A percentile compares a stretch with the other conserved stretches of the same genome.
Evolutionary conservation across 805 yeast species (phyloP).

Genomic region (Ogataea methylovora): DNA sequence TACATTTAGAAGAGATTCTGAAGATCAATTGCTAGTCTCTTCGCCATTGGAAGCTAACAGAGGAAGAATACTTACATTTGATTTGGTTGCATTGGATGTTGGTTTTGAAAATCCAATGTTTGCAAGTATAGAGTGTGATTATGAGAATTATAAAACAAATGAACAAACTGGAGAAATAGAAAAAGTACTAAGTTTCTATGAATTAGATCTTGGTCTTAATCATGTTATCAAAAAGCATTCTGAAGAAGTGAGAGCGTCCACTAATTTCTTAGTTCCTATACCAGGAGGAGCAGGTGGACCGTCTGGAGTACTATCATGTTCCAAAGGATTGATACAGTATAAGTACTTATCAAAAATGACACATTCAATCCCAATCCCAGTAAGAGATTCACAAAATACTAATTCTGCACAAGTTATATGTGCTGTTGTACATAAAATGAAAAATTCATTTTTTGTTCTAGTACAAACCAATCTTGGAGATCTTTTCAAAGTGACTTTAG

Average conservation of each 20-base stretch:
- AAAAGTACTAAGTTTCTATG: conserved; percentile 49
- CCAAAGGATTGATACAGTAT: conserved; percentile 46
- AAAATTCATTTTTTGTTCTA: conserved; percentile 55
- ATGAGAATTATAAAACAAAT: conserved; percentile 27
- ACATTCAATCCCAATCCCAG: conserved; percentile 48
- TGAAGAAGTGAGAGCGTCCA: conserved; percentile 27
- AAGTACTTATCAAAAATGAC: conserved; percentile 31
- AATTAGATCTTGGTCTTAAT: conserved; percentile 80
- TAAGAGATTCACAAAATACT: conserved; percentile 22
- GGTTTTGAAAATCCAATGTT: conserved; percentile 80
- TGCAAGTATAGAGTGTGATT: conserved; percentile 68
- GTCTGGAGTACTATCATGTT: conserved; percentile 61
- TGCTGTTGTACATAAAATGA: conserved; percentile 61
- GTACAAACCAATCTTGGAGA: conserved; percentile 72
- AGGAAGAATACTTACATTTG: conserved; percentile 43
- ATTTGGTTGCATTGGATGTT: conserved; percentile 57
- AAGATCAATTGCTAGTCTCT: conserved; percentile 40
- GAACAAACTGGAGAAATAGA: conserved; percentile 8
- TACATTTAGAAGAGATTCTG: conserved; percentile 44
- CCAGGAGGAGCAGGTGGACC: conserved; percentile 72
- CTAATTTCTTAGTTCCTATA: conserved; percentile 53
- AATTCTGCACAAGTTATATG: conserved; percentile 33
- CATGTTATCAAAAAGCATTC: conserved; percentile 52
- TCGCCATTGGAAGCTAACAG: conserved; percentile 70
- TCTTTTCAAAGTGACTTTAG: conserved; percentile 56